Percentiles rank a stretch among this genome's conserved stretches.
phyloP scores from a whole-genome alignment of 306 rosid genomes.

The Ormosia semicastrata region DNA sequence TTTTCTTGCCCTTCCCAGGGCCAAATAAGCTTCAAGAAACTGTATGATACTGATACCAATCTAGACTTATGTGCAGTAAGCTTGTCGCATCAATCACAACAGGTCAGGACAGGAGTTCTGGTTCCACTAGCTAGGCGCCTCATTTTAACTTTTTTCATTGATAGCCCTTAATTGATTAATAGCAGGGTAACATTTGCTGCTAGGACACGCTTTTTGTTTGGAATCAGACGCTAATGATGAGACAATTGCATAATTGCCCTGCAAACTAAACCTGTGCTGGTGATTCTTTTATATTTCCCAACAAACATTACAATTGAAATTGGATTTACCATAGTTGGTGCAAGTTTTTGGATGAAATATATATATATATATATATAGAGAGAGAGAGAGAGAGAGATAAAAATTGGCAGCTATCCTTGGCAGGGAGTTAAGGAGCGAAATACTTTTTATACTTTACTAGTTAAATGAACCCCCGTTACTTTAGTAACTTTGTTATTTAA shows the following conservation, averaged over 20 bases:
- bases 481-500: background rate
- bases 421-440: background rate
- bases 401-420: background rate
- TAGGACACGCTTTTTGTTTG: background rate
- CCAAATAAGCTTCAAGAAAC: background rate
- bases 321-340: background rate
- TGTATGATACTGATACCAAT: background rate
- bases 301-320: background rate
- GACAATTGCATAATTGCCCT: background rate
- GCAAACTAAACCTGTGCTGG: background rate
- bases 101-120: background rate
- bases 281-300: background rate
- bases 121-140: background rate
- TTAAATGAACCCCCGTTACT: background rate
- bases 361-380: too few relatives aligned
- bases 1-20: background rate
- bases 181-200: conserved; percentile 9
- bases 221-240: background rate
- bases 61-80: background rate
- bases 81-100: background rate
- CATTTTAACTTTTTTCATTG: background rate
- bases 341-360: background rate
- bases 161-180: background rate
- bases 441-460: background rate
- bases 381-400: too few relatives aligned